Evolutionary conservation across 1,139 yeast species (phyloP).

Genomic region (Hansenula lynferdii): DNA sequence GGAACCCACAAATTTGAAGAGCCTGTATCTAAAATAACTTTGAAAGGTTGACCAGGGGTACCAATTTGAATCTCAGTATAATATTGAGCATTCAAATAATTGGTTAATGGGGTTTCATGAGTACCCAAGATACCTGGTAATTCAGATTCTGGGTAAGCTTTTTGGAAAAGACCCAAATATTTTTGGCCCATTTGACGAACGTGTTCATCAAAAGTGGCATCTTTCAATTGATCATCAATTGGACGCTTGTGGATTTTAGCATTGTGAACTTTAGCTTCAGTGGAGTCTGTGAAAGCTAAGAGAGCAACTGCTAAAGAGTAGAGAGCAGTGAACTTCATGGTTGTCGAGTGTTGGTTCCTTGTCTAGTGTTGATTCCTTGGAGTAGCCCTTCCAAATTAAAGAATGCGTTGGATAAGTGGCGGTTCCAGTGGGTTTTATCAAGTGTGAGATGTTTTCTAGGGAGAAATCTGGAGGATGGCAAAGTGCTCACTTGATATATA

Average conservation of each 20-base stretch:
- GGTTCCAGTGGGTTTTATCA: neutral
- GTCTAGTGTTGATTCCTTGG: too few relatives aligned
- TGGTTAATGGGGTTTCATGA: conserved; percentile 78
- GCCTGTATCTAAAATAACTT: conserved; percentile 91
- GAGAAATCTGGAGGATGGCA: conserved; percentile 1
- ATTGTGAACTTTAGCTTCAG: conserved; percentile 57
- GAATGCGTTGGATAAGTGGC: too few relatives aligned
- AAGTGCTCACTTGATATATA: neutral
- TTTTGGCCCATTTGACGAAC: conserved; percentile 68
- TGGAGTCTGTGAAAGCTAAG: conserved; percentile 46
- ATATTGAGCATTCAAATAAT: conserved; percentile 93
- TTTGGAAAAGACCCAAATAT: conserved; percentile 55
- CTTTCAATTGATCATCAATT: conserved; percentile 55
- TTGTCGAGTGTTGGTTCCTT: neutral
- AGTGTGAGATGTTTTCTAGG: neutral
- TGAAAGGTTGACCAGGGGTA: conserved; percentile 88
- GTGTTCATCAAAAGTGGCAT: conserved; percentile 57
- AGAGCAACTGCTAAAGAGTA: conserved; percentile 67
- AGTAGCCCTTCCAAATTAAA: too few relatives aligned
- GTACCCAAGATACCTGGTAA: conserved; percentile 39
- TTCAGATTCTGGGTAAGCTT: conserved; percentile 33
- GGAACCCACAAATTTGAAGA: conserved; percentile 98
- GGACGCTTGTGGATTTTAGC: conserved; percentile 65
- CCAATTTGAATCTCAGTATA: conserved; percentile 87
- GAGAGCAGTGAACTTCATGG: conserved; percentile 51